Evolutionary conservation across 2,329 filamentous ascomycete species (phyloP), one percentile per base, ranked within the genome.

Genomic region (Eurotiales sp.): DNA sequence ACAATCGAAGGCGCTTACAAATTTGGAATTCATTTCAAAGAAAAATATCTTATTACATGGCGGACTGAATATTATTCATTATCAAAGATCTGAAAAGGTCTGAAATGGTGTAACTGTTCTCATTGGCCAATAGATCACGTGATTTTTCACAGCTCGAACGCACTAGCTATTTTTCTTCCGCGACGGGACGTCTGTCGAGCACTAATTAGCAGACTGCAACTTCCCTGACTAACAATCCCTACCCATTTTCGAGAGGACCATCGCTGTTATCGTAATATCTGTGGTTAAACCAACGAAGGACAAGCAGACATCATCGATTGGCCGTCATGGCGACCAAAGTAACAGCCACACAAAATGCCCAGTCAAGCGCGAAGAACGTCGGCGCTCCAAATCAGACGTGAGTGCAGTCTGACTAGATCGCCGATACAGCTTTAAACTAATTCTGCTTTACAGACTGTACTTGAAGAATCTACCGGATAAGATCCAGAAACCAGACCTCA

Each of bases 381-480:
- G 76, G 80, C 77, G 74, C 84, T 55, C 86, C 87, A 40, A 91
- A 88, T 64, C 87, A 90, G 72, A 90, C 87, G 83, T 88, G 69
- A 74, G 84, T 75, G 48, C 22, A 45, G n/a, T 34, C 48, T 44
- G 48, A 48, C 12, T 44, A 32, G 10, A 10, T 42, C 6, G 32
- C 25, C 12, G 10, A 30, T 29, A 27, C 19, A 22, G 14, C 27
- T 27, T 6, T 6, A 30, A 39, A 21, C 50, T 52, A 52, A 52
- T 27, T 3, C 19, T 22, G 44, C 8, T 41, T 30, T 6, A 58
- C 62, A 95, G 89, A 8, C 81, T 99, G 57, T 99, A 97, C 67
- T 80, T 95, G 61, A 87, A 84, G 47, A 96, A 96, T 63, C 80
- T 99, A 2, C 90, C 89, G 19, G 83, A 90, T 55, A 96, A 96